These are phyloP conservation scores for Sporisorium reilianum DNA, from an alignment of 1,284 basidiomycete species.

Conservation along the genomic window DNA sequence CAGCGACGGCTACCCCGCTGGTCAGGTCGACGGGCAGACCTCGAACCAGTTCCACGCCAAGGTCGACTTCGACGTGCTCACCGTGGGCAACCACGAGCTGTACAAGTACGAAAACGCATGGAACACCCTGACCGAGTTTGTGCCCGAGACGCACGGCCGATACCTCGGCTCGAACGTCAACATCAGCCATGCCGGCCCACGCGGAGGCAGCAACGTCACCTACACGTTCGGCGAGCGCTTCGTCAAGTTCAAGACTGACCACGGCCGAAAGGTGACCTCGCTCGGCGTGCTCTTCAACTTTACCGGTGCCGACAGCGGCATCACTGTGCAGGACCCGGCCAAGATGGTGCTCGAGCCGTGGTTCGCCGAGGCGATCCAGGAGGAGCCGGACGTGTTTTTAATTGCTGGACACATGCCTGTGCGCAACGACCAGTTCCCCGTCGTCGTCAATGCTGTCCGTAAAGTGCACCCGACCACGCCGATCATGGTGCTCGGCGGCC, in stretches of 20 bases:
- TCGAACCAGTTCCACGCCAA: constrained; percentile 73
- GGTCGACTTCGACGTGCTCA: constrained; percentile 83
- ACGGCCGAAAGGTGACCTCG: constrained; percentile 32
- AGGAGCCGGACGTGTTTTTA: constrained; percentile 61
- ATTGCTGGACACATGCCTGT: constrained; percentile 66
- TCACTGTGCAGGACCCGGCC: constrained; percentile 56
- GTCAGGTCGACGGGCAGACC: constrained; percentile 55
- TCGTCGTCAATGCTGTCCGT: constrained; percentile 58
- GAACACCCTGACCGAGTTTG: constrained; percentile 84
- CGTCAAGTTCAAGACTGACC: constrained; percentile 54
- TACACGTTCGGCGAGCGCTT: constrained; percentile 55
- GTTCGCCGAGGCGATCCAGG: constrained; percentile 58
- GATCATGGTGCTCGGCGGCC: constrained; percentile 60
- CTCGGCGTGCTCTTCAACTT: constrained; percentile 64
- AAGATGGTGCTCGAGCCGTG: constrained; percentile 62
- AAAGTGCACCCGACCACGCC: constrained; percentile 58
- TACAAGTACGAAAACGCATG: constrained; percentile 81
- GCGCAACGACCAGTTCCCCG: constrained; percentile 56
- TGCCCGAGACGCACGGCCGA: constrained; percentile 70
- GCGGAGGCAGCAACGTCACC: constrained; percentile 32
- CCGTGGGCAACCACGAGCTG: constrained; percentile 90
- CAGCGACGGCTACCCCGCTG: constrained; percentile 57
- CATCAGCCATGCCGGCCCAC: constrained; percentile 44
- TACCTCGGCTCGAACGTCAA: constrained; percentile 59
- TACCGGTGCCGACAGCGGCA: constrained; percentile 55